Base-by-base conservation (phyloP, 1,284 basidiomycete genomes). In the Microbotryum scabiosae region DNA sequence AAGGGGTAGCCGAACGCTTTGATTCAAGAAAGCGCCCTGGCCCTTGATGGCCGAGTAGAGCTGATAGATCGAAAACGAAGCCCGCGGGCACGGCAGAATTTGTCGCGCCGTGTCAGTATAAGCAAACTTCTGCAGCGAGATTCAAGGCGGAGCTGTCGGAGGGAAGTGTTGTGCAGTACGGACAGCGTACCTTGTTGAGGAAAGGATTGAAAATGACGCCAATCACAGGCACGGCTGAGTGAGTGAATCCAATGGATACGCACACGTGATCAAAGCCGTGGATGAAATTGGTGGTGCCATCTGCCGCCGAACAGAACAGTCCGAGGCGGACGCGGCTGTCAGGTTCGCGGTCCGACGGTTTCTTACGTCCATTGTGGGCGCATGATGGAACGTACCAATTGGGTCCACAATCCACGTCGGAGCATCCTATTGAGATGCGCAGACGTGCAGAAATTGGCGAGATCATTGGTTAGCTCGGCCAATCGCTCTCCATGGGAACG, bases 211-310 rank as follows among this genome's bases (percentile, higher is more conserved):
- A 93, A 66, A 93, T 85, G 53, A 94, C 89, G 0, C 76, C 94
- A 23, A 97, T 80, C 7, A 90, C 82, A 5, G 94, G 89, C 16
- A 81, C 79, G 65, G 84, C 84, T 65, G 85, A 80, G 76, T 88
- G 85, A 63, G 94, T 87, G 67, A 97, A 80, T 3, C 92, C 94
- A 60, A 98, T 84, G 21, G 90, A 94, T 71, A 94, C 88, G 75
- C 88, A 90, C 23, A 85, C 87, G 74, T 66, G 56, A 36, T 43
- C 12, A 74, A 93, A 93, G 26, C 86, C 87, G 69, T 93, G 85
- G 32, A 97, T 84, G 71, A 97, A 97, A 77, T 97, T 97, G 56
- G 92, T 96, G 1, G 92, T 97, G 10, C 89, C 88, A 73, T 90
- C 88, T 86, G 73, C 51, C 48, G 41, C 49, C 52, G 46, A 23